Evolutionary conservation across 2,329 filamentous ascomycete genomes (phyloP).

Genomic region (Xylariaceae sp.): DNA sequence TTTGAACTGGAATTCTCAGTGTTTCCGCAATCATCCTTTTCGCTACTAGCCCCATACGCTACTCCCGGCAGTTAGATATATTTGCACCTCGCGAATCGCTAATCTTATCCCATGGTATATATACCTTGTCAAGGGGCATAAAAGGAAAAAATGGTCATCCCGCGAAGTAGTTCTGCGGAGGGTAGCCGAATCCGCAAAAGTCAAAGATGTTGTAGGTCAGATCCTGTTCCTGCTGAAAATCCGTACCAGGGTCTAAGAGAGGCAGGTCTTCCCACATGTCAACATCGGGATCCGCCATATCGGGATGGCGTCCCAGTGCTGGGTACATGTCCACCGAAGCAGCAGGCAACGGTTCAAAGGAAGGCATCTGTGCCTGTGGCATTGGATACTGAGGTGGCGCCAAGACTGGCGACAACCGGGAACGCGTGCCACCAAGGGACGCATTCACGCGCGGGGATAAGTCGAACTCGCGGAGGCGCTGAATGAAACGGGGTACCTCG

Average conservation of each 20-base stretch:
- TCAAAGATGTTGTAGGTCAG: conserved; percentile 10
- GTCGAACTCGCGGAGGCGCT: conserved; percentile 11
- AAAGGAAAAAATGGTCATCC: background rate
- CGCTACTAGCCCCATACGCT: no score
- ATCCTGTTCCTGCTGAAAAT: conserved; percentile 3
- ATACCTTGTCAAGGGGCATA: background rate
- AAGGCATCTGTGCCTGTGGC: conserved; percentile 6
- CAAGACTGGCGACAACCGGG: conserved; percentile 1
- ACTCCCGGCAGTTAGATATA: no score
- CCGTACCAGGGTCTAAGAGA: conserved; percentile 9
- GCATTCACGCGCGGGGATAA: conserved; percentile 6
- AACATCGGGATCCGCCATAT: conserved; percentile 5
- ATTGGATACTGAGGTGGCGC: conserved; percentile 8
- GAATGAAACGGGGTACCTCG: conserved; percentile 14
- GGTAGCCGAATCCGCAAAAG: conserved; percentile 13
- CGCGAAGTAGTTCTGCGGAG: conserved; percentile 5
- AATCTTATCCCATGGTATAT: background rate
- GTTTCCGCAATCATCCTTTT: no score
- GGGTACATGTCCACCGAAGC: conserved; percentile 9
- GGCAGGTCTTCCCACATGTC: conserved; percentile 18
- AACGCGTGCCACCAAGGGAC: conserved; percentile 1
- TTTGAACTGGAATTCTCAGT: no score
- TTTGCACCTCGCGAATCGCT: no score
- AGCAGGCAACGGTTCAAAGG: conserved; percentile 7
- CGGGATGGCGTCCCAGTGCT: conserved; percentile 3